Evolutionary conservation across 192 early-diverging fungal genomes (phyloP).

Genomic region (Podila horticola): DNA sequence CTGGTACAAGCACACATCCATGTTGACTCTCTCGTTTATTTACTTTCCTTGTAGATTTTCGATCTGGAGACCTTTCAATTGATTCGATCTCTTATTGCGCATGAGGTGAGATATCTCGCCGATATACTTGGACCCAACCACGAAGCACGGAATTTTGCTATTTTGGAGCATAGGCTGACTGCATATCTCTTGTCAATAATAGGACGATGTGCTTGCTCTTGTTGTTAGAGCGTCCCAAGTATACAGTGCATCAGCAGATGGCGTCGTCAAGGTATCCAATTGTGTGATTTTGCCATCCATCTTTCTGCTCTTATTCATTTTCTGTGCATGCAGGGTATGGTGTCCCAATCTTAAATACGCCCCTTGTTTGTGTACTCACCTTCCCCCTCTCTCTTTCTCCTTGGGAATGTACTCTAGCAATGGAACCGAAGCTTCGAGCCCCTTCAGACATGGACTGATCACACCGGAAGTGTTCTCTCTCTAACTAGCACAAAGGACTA

Average conservation of each 20-base stretch:
- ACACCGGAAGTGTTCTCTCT: constrained; percentile 68
- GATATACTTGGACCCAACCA: neutral
- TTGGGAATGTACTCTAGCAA: constrained; percentile 25
- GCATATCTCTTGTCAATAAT: neutral
- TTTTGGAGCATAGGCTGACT: neutral
- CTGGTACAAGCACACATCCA: neutral
- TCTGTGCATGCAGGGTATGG: neutral
- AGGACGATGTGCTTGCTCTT: constrained; percentile 72
- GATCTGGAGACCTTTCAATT: constrained; percentile 76
- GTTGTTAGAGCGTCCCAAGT: constrained; percentile 54
- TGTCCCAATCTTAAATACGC: neutral
- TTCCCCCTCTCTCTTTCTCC: neutral
- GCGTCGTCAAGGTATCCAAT: constrained; percentile 64
- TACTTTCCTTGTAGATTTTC: constrained; percentile 61
- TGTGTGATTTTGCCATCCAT: constrained; percentile 23
- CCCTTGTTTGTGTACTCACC: neutral
- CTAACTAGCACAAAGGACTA: constrained; percentile 58
- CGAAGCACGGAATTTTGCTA: neutral
- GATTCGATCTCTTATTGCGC: constrained; percentile 65
- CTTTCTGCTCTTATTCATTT: neutral
- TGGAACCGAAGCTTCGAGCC: constrained; percentile 74
- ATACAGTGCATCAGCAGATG: constrained; percentile 75
- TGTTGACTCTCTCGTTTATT: neutral
- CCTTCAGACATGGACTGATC: constrained; percentile 59
- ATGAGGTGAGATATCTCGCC: constrained; percentile 54